Conservation (phyloP, 2,329 filamentous ascomycete species). For the Aureobasidium sp. region DNA sequence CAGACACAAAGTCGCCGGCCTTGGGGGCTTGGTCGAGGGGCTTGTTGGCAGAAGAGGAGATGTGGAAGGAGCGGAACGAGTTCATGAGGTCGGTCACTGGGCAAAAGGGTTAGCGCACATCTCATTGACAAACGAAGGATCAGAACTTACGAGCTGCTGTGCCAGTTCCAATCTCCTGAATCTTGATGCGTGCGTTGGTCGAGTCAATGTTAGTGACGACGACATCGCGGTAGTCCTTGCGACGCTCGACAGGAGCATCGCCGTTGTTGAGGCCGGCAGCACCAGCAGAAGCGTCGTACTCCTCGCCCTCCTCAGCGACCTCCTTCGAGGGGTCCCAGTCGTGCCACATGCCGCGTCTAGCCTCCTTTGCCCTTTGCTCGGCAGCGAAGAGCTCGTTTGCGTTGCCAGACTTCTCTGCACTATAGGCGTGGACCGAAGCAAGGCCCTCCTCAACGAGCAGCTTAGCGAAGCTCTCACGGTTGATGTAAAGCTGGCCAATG, state of each 20-base stretch:
- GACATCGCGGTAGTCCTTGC: constrained; percentile 90
- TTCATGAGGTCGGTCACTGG: constrained; percentile 73
- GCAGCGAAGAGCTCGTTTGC: constrained; percentile 78
- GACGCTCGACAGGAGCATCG: constrained; percentile 51
- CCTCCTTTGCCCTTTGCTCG: constrained; percentile 83
- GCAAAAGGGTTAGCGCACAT: neutral
- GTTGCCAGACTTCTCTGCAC: constrained; percentile 90
- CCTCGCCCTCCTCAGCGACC: constrained; percentile 43
- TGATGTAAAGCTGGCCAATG: constrained; percentile 88
- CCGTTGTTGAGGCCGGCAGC: constrained; percentile 41
- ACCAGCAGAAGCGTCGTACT: constrained; percentile 38
- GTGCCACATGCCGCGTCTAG: constrained; percentile 79
- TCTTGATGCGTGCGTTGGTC: constrained; percentile 69
- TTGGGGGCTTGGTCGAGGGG: constrained; percentile 71
- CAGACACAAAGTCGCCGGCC: constrained; percentile 82
- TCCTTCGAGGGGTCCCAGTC: constrained; percentile 91
- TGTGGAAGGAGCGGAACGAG: constrained; percentile 83
- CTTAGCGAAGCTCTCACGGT: constrained; percentile 93
- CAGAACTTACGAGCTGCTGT: constrained; percentile 52
- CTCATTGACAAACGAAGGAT: neutral
- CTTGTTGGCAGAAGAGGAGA: constrained; percentile 71
- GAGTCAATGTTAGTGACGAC: constrained; percentile 82
- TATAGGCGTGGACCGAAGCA: constrained; percentile 87
- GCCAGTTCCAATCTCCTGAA: constrained; percentile 82
- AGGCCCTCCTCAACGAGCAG: constrained; percentile 87